Evolutionary conservation across 805 yeast genomes (phyloP).

Genomic region (Cyberlindnera nakhonratchasimensis): DNA sequence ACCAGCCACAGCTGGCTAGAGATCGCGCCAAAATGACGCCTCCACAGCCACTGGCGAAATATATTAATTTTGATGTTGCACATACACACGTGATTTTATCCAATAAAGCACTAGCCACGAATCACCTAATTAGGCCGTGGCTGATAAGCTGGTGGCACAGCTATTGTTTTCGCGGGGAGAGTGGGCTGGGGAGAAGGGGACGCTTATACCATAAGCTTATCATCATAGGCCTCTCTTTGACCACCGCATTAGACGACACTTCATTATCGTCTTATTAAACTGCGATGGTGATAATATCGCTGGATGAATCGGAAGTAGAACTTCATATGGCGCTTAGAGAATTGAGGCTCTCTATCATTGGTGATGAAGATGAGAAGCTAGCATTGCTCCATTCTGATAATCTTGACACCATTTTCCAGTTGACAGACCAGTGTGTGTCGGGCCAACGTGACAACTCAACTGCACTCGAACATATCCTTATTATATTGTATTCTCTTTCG

Average conservation of each 20-base stretch:
- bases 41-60: slow-evolving; percentile 2
- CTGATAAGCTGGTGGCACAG: too few relatives aligned
- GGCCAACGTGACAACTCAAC: neutral
- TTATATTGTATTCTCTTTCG: slow-evolving; percentile 25
- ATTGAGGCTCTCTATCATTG: slow-evolving; percentile 21
- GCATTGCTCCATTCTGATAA: slow-evolving; percentile 10
- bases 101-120: too few relatives aligned
- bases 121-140: too few relatives aligned
- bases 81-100: neutral
- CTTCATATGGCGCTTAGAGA: slow-evolving; percentile 12
- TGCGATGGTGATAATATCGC: neutral
- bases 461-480: slow-evolving; percentile 17
- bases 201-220: too few relatives aligned
- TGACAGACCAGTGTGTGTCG: slow-evolving; percentile 5
- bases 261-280: too few relatives aligned
- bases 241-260: too few relatives aligned
- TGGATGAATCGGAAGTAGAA: slow-evolving; percentile 1
- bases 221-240: too few relatives aligned
- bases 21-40: neutral
- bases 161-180: too few relatives aligned
- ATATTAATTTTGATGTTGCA: neutral
- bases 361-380: slow-evolving; percentile 24
- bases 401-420: slow-evolving; percentile 6
- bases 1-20: neutral
- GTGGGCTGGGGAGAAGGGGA: too few relatives aligned